Evolutionary conservation across 23 red algal genomes (phyloP), one percentile per base, ranked within the genome.

Genomic region (Pyropia haitanensis): DNA sequence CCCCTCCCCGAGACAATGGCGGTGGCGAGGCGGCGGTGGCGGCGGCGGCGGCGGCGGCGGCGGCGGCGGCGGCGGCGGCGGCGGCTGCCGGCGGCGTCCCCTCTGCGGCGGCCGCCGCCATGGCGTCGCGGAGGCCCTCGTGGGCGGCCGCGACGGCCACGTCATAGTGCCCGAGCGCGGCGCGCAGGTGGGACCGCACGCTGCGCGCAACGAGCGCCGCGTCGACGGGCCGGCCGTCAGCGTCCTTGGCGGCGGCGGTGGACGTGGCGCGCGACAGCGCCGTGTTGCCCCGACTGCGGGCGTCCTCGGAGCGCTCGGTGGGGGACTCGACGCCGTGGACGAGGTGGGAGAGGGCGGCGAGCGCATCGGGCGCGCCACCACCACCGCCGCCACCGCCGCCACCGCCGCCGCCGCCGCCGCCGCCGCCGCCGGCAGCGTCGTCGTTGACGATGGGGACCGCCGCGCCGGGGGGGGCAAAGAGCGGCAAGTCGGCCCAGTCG

Each of bases 261-360:
- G 29, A 25, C 7, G 29, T 60, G 24, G 63, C 26, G 7, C 46
- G 46, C 19, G 18, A 49, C 7, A 66, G 26, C 21, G 18, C n/a
- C 5, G 21, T 8, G 26, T 66, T 66, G 31, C 63, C 63, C 7
- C 26, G 31, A 0, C 5, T 14, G 6, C 63, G 31, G 0, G 26
- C 18, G 20, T 26, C n/a, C 18, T 66, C 63, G 46, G 63, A 22
- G 6, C 31, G 32, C 46, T 66, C 63, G 5, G 19, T 13, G 2
- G 63, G 63, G 18, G 63, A 23, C 32, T 66, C 63, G 4, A 44
- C 63, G 26, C 33, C 63, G 46, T 66, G 46, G 21, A 66, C 6
- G 19, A 66, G 63, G 27, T 66, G 63, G 18, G 63, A 66, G 20
- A 66, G 46, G 32, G 46, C 46, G 63, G 21, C 26, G 63, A 26